phyloP scores from a whole-genome alignment of 1,139 yeast species.

The Hansenula sp. region DNA sequence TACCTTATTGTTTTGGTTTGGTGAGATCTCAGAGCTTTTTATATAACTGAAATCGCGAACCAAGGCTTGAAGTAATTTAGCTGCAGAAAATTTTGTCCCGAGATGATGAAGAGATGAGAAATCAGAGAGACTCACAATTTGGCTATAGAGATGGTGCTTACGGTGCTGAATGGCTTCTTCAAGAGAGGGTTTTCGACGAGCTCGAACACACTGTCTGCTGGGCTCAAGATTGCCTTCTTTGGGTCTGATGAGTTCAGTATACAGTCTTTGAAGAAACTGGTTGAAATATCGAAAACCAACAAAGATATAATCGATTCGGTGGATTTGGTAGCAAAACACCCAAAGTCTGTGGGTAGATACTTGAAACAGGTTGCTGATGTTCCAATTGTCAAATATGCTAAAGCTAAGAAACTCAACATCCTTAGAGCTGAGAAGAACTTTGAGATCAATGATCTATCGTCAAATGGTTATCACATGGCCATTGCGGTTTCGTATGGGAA shows the following conservation, averaged over 20 bases:
- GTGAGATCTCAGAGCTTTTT: too few relatives aligned
- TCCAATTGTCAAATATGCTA: slow-evolving; percentile 34
- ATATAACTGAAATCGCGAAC: too few relatives aligned
- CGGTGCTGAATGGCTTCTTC: too few relatives aligned
- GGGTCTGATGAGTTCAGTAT: slow-evolving; percentile 81
- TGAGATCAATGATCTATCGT: slow-evolving; percentile 43
- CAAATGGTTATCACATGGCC: slow-evolving; percentile 49
- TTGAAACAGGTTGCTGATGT: slow-evolving; percentile 50
- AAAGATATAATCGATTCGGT: slow-evolving; percentile 36
- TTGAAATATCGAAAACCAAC: slow-evolving; percentile 27
- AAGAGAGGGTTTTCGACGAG: too few relatives aligned
- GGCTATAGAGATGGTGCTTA: too few relatives aligned
- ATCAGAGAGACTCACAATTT: too few relatives aligned
- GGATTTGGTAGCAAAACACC: slow-evolving; percentile 61
- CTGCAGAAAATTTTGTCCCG: too few relatives aligned
- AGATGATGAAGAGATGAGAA: too few relatives aligned
- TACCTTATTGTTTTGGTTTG: not conserved
- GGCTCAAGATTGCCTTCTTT: slow-evolving; percentile 40
- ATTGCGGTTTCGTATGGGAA: slow-evolving; percentile 89
- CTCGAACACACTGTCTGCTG: not conserved
- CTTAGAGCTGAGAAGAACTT: slow-evolving; percentile 53
- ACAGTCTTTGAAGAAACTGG: slow-evolving; percentile 45
- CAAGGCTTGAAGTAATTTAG: too few relatives aligned
- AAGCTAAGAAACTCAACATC: slow-evolving; percentile 30
- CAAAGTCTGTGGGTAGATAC: slow-evolving; percentile 70